Evolutionary conservation across 2,329 filamentous ascomycete genomes (phyloP).

Genomic region (Penicillium sp.): DNA sequence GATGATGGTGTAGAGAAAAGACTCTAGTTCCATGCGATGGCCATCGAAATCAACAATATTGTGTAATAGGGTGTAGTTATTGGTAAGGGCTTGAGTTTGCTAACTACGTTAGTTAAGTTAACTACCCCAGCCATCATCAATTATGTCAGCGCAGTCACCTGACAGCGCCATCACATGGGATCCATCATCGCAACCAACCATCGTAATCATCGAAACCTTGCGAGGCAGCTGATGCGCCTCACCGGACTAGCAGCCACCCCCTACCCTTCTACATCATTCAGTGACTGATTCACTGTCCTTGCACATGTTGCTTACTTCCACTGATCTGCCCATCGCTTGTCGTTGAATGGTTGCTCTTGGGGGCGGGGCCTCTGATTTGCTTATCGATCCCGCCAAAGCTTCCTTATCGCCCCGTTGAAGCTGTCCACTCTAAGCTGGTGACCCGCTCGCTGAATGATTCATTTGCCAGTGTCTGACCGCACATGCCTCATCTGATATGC

Average conservation of each 20-base stretch:
- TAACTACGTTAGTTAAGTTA: too few relatives aligned
- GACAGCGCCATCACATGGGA: constrained; percentile 6
- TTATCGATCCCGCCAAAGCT: constrained; percentile 20
- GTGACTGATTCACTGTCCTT: not conserved
- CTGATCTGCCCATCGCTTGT: not conserved
- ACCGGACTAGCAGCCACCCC: not conserved
- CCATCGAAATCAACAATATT: too few relatives aligned
- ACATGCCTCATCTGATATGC: constrained; percentile 18
- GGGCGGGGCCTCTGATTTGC: constrained; percentile 12
- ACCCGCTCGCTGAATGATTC: constrained; percentile 1
- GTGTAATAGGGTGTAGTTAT: too few relatives aligned
- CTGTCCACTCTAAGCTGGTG: constrained; percentile 4
- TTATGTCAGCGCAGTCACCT: constrained; percentile 10
- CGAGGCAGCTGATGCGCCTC: constrained; percentile 7
- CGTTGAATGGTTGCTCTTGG: not conserved
- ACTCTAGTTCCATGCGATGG: too few relatives aligned
- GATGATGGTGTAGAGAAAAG: too few relatives aligned
- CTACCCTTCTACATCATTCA: not conserved
- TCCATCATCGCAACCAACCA: not conserved
- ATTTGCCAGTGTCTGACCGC: constrained; percentile 9
- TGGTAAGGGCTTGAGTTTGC: too few relatives aligned
- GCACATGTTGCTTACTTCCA: not conserved
- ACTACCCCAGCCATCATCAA: not conserved
- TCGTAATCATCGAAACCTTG: not conserved
- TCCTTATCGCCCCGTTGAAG: constrained; percentile 17